Percentiles rank a stretch among this genome's conserved stretches.
phyloP scores from a whole-genome alignment of 192 early-diverging fungal genomes.

The Diversispora eburnea region DNA sequence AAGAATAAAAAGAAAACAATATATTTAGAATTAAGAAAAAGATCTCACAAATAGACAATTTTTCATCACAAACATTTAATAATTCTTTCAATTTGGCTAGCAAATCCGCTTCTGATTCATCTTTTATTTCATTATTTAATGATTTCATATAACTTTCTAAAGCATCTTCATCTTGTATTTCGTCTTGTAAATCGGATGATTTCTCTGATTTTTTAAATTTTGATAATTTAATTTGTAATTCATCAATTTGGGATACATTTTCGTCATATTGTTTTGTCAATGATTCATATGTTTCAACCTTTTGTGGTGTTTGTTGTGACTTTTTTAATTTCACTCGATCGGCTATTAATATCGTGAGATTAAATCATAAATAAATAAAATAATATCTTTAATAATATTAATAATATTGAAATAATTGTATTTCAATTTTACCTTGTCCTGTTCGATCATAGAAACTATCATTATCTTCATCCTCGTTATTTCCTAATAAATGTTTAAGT shows the following conservation, averaged over 20 bases:
- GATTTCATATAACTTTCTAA: constrained; percentile 65
- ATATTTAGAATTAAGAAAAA: neutral
- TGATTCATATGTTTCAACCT: constrained; percentile 67
- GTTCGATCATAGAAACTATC: constrained; percentile 69
- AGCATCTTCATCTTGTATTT: constrained; percentile 43
- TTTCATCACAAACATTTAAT: constrained; percentile 37
- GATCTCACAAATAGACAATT: neutral
- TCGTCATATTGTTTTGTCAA: constrained; percentile 40
- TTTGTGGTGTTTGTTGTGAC: constrained; percentile 24
- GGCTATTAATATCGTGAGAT: constrained; percentile 16
- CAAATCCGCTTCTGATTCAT: constrained; percentile 40
- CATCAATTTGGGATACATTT: constrained; percentile 30
- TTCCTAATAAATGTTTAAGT: constrained; percentile 22
- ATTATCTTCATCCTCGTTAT: constrained; percentile 49
- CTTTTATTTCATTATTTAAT: constrained; percentile 44
- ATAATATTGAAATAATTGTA: neutral
- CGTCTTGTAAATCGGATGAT: neutral
- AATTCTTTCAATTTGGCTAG: constrained; percentile 43
- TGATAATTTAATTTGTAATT: constrained; percentile 33
- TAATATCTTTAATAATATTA: neutral
- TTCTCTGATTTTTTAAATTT: neutral
- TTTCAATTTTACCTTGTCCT: constrained; percentile 26
- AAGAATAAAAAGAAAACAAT: neutral
- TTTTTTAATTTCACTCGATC: constrained; percentile 29
- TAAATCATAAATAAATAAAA: neutral